Conservation (phyloP, 1,284 basidiomycete species). For the Puccinia sorghi region DNA sequence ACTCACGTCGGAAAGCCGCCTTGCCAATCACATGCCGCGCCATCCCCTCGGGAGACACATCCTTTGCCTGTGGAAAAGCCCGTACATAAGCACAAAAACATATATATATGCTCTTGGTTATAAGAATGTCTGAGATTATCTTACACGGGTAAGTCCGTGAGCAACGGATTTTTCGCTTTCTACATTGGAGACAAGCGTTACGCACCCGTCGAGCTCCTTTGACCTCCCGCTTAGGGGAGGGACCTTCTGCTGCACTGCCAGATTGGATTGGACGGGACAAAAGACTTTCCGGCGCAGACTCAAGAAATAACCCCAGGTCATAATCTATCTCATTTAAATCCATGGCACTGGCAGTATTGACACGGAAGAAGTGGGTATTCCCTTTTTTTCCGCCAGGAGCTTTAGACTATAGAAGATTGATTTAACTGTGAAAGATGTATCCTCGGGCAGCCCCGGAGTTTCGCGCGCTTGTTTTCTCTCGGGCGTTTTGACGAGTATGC, state of each 20-base stretch:
- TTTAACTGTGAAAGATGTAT: conserved; percentile 19
- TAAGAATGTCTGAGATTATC: conserved; percentile 35
- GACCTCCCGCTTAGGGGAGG: conserved; percentile 33
- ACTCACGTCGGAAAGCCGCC: conserved; percentile 48
- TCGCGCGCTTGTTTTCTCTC: conserved; percentile 19
- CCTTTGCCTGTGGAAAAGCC: conserved; percentile 34
- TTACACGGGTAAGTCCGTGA: conserved; percentile 50
- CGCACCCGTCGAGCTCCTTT: conserved; percentile 47
- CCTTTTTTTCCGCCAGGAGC: no score
- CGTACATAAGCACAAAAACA: conserved; percentile 11
- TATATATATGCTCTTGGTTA: conserved; percentile 1
- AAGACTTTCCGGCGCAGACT: not conserved
- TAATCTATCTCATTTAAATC: conserved; percentile 46
- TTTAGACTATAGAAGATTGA: not conserved
- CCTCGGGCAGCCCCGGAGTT: conserved; percentile 27
- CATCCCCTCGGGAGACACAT: conserved; percentile 47
- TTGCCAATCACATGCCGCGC: conserved; percentile 49
- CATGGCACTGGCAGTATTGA: conserved; percentile 17
- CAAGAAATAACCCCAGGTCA: conserved; percentile 16
- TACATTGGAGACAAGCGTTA: conserved; percentile 49
- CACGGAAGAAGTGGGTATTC: no score
- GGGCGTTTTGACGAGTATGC: conserved; percentile 16
- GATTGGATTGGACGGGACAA: conserved; percentile 9
- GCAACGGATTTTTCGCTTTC: conserved; percentile 49
- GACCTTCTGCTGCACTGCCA: conserved; percentile 6